These are phyloP conservation scores for Schwanniomyces occidentalis DNA, from an alignment of 805 yeast genomes.

Conservation along the genomic window DNA sequence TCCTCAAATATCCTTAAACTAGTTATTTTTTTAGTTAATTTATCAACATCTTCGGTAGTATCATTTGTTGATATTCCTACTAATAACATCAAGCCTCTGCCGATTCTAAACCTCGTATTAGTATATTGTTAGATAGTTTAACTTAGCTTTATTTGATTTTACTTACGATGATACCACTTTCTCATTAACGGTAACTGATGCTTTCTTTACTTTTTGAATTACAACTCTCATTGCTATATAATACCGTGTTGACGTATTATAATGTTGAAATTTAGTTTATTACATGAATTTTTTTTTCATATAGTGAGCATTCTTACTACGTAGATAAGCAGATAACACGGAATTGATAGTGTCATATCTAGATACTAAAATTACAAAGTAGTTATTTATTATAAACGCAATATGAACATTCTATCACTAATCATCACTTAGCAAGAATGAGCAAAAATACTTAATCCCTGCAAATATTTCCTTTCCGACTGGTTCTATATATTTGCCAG, in stretches of 20 bases:
- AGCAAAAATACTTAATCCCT: slow-evolving; percentile 63
- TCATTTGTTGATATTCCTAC: slow-evolving; percentile 86
- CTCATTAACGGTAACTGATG: slow-evolving; percentile 83
- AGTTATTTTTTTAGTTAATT: slow-evolving; percentile 65
- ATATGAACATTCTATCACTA: no score
- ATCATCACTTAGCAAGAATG: slow-evolving; percentile 35
- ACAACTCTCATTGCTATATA: slow-evolving; percentile 78
- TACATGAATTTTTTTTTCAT: no score
- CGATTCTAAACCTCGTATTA: slow-evolving; percentile 39
- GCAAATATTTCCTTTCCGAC: slow-evolving; percentile 76
- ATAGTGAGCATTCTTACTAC: no score
- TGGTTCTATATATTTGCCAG: slow-evolving; percentile 66
- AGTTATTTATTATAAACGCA: no score
- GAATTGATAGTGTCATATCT: no score
- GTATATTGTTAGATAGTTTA: neutral
- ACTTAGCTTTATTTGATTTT: neutral
- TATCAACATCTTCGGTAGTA: slow-evolving; percentile 68
- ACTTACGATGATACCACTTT: slow-evolving; percentile 62
- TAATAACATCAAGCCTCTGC: slow-evolving; percentile 72
- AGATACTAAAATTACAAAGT: no score
- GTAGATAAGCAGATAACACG: no score
- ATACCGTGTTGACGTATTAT: no score
- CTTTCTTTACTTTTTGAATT: slow-evolving; percentile 83
- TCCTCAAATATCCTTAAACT: slow-evolving; percentile 75
- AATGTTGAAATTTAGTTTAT: no score